These are phyloP conservation scores for Calonectria hongkongensis DNA, from an alignment of 2,329 filamentous ascomycete species.

Conservation along the genomic window DNA sequence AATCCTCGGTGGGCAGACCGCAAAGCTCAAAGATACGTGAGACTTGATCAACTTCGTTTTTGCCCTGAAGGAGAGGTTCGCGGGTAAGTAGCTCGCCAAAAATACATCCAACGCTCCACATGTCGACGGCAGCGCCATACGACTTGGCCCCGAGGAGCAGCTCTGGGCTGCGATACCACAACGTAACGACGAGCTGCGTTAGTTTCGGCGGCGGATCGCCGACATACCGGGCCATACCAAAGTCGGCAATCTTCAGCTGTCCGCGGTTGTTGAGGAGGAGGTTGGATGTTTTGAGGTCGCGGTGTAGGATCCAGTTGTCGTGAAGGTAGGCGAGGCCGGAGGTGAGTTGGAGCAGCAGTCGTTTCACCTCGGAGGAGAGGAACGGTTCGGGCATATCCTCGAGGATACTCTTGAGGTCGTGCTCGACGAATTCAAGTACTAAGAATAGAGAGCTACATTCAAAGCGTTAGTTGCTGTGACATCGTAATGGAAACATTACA, in stretches of 20 bases:
- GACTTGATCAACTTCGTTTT: conserved; percentile 94
- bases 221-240: conserved; percentile 96
- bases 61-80: conserved; percentile 88
- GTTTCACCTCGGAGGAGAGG: conserved; percentile 93
- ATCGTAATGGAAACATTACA: neutral
- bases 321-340: conserved; percentile 91
- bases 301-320: conserved; percentile 91
- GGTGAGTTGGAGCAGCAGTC: conserved; percentile 87
- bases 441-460: conserved; percentile 82
- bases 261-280: conserved; percentile 97
- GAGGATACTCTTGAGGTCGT: conserved; percentile 94
- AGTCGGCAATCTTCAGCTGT: conserved; percentile 96
- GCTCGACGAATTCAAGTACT: conserved; percentile 97
- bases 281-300: conserved; percentile 95
- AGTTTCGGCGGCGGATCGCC: conserved; percentile 86
- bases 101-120: conserved; percentile 98
- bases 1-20: conserved; percentile 87
- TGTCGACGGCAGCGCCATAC: conserved; percentile 88
- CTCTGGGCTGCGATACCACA: conserved; percentile 97
- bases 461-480: conserved; percentile 33
- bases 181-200: conserved; percentile 94
- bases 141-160: conserved; percentile 86
- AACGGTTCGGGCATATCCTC: conserved; percentile 97
- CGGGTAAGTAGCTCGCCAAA: conserved; percentile 93
- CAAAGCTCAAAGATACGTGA: conserved; percentile 92